Percentiles rank a stretch among this genome's conserved stretches.
These are phyloP conservation scores for Microcyclospora tardicrescens DNA, from an alignment of 2,329 filamentous ascomycete species.

Conservation along the genomic window DNA sequence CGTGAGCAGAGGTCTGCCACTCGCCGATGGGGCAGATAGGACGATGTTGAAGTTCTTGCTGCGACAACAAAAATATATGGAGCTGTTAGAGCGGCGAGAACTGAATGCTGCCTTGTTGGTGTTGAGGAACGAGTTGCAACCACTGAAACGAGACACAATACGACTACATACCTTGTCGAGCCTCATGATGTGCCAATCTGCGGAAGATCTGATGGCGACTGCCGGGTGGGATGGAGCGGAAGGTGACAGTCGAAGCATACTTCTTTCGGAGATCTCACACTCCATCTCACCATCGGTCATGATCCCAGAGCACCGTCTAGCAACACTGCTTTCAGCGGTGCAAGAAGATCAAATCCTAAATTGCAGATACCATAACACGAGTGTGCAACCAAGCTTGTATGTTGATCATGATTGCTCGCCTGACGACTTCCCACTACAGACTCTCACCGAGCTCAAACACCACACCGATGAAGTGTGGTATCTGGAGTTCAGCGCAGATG, in stretches of 20 bases:
- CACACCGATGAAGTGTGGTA: slow-evolving; percentile 84
- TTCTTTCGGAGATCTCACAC: slow-evolving; percentile 73
- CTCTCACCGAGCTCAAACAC: slow-evolving; percentile 55
- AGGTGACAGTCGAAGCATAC: slow-evolving; percentile 56
- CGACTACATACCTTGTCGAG: slow-evolving; percentile 76
- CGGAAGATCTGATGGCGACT: slow-evolving; percentile 61
- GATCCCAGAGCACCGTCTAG: slow-evolving; percentile 84
- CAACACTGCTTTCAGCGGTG: slow-evolving; percentile 66
- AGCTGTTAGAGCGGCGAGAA: slow-evolving; percentile 68
- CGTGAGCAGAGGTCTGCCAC: slow-evolving; percentile 45
- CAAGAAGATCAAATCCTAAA: slow-evolving; percentile 71
- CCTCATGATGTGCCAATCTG: slow-evolving; percentile 74
- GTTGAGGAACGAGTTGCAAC: slow-evolving; percentile 77
- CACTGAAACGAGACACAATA: slow-evolving; percentile 63
- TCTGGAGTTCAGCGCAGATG: slow-evolving; percentile 79
- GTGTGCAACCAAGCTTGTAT: slow-evolving; percentile 69
- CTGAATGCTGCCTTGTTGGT: slow-evolving; percentile 63
- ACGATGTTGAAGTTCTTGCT: slow-evolving; percentile 77
- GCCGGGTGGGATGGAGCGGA: slow-evolving; percentile 75
- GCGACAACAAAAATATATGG: slow-evolving; percentile 87
- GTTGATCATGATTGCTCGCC: slow-evolving; percentile 75
- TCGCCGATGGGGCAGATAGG: slow-evolving; percentile 62
- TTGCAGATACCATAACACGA: slow-evolving; percentile 81
- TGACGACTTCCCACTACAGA: slow-evolving; percentile 62
- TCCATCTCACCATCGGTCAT: slow-evolving; percentile 93